Conservation (phyloP, 371 early-diverging fungal genomes). For the Coemansia sp. region DNA sequence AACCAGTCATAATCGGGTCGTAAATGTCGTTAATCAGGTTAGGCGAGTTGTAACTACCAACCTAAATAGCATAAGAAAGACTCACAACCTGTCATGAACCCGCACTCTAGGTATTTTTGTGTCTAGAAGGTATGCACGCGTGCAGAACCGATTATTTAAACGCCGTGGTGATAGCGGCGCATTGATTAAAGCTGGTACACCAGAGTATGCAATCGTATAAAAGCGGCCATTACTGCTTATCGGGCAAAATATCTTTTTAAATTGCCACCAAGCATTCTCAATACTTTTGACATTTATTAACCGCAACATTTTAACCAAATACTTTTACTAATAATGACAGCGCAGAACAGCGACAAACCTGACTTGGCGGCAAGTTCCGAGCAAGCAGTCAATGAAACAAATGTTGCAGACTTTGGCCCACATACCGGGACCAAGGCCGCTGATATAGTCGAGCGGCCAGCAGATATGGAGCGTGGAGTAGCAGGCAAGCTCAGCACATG, state of each 20-base stretch:
- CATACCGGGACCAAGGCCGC: background rate
- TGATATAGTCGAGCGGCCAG: slow-evolving; percentile 23
- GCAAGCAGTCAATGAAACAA: background rate
- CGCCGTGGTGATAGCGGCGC: too few relatives aligned
- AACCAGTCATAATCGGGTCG: too few relatives aligned
- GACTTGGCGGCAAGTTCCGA: background rate
- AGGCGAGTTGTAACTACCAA: too few relatives aligned
- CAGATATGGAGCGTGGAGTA: slow-evolving; percentile 24
- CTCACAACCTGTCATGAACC: too few relatives aligned
- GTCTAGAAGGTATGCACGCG: too few relatives aligned
- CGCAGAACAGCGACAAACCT: background rate
- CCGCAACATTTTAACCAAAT: background rate
- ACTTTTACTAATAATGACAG: background rate
- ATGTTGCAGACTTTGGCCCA: background rate
- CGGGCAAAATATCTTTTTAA: background rate
- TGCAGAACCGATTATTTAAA: too few relatives aligned
- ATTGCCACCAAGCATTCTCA: background rate
- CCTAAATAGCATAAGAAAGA: too few relatives aligned
- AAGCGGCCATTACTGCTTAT: background rate
- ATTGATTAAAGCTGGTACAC: background rate
- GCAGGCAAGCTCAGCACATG: slow-evolving; percentile 31
- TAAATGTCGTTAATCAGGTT: too few relatives aligned
- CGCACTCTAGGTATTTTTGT: too few relatives aligned
- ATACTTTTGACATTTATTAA: background rate
- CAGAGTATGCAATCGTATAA: background rate